Percentiles rank a stretch among this genome's conserved stretches.
These are phyloP conservation scores for Rhodotorula paludigena DNA, from an alignment of 768 basidiomycete genomes.

Conservation along the genomic window DNA sequence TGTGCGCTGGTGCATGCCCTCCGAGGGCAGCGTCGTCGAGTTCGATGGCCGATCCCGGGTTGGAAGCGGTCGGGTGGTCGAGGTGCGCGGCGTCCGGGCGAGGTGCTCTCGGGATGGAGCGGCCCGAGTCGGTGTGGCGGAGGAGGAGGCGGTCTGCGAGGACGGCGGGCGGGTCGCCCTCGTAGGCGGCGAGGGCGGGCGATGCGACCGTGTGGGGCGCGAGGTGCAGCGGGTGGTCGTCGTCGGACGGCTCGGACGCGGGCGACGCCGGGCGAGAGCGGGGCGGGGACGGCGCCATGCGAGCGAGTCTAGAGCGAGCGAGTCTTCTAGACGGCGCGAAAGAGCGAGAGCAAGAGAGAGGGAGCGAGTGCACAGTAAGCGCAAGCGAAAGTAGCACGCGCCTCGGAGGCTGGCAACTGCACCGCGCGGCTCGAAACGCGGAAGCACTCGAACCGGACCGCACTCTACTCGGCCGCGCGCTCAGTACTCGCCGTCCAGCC, in stretches of 20 bases:
- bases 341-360: not conserved
- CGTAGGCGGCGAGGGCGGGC: not conserved
- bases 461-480: not conserved
- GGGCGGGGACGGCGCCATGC: not conserved
- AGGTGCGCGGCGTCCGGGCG: not conserved
- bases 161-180: slow-evolving; percentile 1
- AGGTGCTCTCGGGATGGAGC: not conserved
- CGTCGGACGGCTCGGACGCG: not conserved
- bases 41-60: not conserved
- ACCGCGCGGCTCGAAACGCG: too few species aligned
- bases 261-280: not conserved
- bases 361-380: not conserved
- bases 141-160: not conserved
- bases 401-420: too few species aligned
- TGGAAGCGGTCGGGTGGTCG: not conserved
- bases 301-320: too few species aligned
- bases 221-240: not conserved
- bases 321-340: too few species aligned
- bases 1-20: too few species aligned
- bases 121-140: not conserved
- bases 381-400: too few species aligned
- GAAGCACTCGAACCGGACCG: not conserved
- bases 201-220: not conserved
- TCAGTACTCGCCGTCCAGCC: too few species aligned
- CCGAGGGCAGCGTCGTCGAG: not conserved